Evolutionary conservation across 805 yeast genomes (phyloP).

Genomic region (Tetrapisispora arboricola): DNA sequence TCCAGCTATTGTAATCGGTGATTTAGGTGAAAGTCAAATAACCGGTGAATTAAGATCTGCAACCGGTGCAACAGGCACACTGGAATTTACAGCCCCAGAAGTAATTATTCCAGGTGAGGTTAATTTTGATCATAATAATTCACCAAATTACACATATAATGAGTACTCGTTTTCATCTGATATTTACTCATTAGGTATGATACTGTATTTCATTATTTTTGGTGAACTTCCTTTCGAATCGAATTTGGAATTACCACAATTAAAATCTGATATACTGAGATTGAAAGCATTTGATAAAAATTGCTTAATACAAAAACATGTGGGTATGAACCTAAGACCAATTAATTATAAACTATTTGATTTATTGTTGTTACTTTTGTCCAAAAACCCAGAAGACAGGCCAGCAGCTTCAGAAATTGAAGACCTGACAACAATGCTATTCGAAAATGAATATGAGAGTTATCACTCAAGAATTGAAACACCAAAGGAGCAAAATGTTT

Average conservation of each 20-base stretch:
- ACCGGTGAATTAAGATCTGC: slow-evolving; percentile 55
- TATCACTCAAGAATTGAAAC: too few relatives aligned
- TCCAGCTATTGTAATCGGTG: slow-evolving; percentile 73
- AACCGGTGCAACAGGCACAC: slow-evolving; percentile 79
- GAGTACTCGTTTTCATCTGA: slow-evolving; percentile 69
- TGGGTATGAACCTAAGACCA: slow-evolving; percentile 10
- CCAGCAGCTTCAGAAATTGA: slow-evolving; percentile 36
- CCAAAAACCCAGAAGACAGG: slow-evolving; percentile 30
- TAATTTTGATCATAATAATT: neutral
- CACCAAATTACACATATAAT: slow-evolving; percentile 19
- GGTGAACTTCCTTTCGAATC: slow-evolving; percentile 54
- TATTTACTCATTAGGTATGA: slow-evolving; percentile 74
- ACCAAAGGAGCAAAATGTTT: too few relatives aligned
- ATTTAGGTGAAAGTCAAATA: slow-evolving; percentile 81
- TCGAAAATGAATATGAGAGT: neutral
- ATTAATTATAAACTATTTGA: slow-evolving; percentile 27
- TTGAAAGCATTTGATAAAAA: slow-evolving; percentile 20
- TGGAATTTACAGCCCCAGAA: slow-evolving; percentile 86
- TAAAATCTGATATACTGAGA: slow-evolving; percentile 29
- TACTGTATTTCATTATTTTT: slow-evolving; percentile 64
- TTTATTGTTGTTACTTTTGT: slow-evolving; percentile 33
- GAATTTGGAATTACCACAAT: slow-evolving; percentile 14
- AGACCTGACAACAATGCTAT: neutral
- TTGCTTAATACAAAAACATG: slow-evolving; percentile 11
- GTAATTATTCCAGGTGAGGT: slow-evolving; percentile 33